phyloP scores from a whole-genome alignment of 768 basidiomycete species.

The Phylloporus arenicola region DNA sequence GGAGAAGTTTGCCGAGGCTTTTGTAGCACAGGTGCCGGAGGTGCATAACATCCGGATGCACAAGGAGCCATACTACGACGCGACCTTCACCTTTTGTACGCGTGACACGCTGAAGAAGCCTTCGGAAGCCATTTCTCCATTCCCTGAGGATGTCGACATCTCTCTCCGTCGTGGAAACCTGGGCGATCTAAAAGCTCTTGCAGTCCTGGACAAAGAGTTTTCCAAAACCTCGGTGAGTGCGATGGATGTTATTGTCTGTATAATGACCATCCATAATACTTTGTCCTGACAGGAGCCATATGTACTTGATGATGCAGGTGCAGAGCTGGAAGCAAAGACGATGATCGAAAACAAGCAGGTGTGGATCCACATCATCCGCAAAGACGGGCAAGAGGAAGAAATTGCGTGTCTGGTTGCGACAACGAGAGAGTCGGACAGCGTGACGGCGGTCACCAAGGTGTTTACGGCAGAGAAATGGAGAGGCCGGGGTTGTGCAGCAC shows the following conservation, averaged over 20 bases:
- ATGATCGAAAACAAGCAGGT: conserved; percentile 44
- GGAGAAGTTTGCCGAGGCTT: conserved; percentile 40
- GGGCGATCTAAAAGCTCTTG: conserved; percentile 31
- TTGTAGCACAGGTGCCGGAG: conserved; percentile 31
- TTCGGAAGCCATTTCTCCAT: not conserved
- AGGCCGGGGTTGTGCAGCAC: conserved; percentile 50
- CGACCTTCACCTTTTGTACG: conserved; percentile 55
- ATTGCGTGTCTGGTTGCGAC: conserved; percentile 66
- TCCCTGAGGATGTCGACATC: conserved; percentile 17
- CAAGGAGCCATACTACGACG: conserved; percentile 53
- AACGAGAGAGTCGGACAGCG: conserved; percentile 51
- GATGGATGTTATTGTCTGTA: not conserved
- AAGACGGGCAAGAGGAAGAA: conserved; percentile 21
- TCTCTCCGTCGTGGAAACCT: conserved; percentile 31
- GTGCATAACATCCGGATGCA: conserved; percentile 17
- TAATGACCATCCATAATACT: not conserved
- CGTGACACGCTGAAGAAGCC: conserved; percentile 30
- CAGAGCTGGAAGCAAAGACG: conserved; percentile 45
- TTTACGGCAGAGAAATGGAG: conserved; percentile 51
- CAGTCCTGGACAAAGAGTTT: conserved; percentile 49
- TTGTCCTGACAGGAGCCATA: conserved; percentile 50
- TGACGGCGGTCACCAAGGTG: conserved; percentile 67
- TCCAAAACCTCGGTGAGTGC: conserved; percentile 54
- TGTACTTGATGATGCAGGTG: conserved; percentile 36
- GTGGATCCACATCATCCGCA: conserved; percentile 53